Evolutionary conservation across 257 asterid species (phyloP).

Genomic region (Capsicum pubescens): DNA sequence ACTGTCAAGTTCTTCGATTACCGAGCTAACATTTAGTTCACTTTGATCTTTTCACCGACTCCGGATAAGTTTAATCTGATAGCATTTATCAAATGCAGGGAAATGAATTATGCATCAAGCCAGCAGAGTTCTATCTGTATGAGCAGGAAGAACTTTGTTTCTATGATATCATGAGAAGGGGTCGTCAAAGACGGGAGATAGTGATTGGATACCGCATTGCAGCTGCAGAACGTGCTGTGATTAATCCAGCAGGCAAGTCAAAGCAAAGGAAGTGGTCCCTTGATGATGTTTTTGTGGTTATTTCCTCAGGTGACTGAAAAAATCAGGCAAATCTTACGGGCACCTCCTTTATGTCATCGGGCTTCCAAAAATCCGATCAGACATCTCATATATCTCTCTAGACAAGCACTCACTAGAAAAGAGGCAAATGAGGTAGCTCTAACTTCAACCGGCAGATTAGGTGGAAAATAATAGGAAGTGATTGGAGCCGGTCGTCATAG

Average conservation of each 20-base stretch:
- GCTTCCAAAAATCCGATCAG: background rate
- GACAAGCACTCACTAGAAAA: conserved; percentile 1
- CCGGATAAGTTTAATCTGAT: background rate
- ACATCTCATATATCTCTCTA: background rate
- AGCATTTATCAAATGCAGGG: conserved; percentile 57
- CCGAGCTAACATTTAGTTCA: conserved; percentile 2
- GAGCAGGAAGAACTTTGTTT: conserved; percentile 93
- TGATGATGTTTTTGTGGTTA: conserved; percentile 85
- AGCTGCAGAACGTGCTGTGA: conserved; percentile 74
- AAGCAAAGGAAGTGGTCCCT: conserved; percentile 77
- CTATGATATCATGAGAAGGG: conserved; percentile 81
- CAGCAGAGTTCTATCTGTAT: conserved; percentile 88
- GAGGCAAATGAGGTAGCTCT: conserved; percentile 11
- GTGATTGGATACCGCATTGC: conserved; percentile 89
- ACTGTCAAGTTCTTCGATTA: background rate
- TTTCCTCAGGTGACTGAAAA: conserved; percentile 64
- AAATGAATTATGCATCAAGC: conserved; percentile 93
- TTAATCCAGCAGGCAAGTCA: conserved; percentile 75
- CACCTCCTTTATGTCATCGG: background rate
- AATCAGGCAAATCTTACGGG: background rate
- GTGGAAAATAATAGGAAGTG: background rate
- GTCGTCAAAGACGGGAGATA: conserved; percentile 75
- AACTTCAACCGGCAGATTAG: conserved; percentile 27
- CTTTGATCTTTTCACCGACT: background rate
- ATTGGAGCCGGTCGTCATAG: background rate